Percentiles rank a stretch among this genome's conserved stretches.
Evolutionary conservation across 495 filamentous ascomycete species (phyloP).

Genomic region (Aspergillus avenaceus): DNA sequence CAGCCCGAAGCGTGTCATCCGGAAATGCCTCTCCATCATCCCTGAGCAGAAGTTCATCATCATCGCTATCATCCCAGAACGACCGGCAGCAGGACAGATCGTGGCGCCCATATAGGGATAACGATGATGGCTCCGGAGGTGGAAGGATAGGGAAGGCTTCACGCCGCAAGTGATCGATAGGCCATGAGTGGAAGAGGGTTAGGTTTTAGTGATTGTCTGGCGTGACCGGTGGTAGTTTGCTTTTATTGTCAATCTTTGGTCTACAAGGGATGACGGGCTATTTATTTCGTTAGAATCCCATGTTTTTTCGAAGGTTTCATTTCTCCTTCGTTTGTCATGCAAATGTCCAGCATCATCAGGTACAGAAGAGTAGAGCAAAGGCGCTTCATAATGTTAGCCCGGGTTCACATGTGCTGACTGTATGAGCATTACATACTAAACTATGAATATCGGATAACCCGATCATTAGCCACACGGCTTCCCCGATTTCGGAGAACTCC

Average conservation of each 20-base stretch:
- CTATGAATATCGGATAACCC: constrained; percentile 7
- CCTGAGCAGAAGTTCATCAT: constrained; percentile 29
- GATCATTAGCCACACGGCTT: constrained; percentile 5
- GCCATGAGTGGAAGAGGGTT: neutral
- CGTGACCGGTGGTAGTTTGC: neutral
- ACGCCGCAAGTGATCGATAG: constrained; percentile 13
- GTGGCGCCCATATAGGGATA: constrained; percentile 15
- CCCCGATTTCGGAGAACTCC: constrained; percentile 7
- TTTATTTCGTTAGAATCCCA: too few relatives aligned
- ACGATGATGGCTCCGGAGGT: constrained; percentile 16
- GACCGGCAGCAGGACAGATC: constrained; percentile 9
- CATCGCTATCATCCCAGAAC: constrained; percentile 23
- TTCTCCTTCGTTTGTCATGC: too few relatives aligned
- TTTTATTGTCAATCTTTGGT: neutral
- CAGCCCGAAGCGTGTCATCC: constrained; percentile 17
- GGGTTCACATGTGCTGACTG: neutral
- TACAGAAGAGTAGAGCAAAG: too few relatives aligned
- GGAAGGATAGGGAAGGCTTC: constrained; percentile 23
- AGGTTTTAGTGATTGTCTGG: too few relatives aligned
- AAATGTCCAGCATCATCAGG: too few relatives aligned
- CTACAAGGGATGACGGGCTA: too few relatives aligned
- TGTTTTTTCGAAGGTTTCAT: too few relatives aligned
- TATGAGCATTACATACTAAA: neutral
- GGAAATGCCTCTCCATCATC: constrained; percentile 26
- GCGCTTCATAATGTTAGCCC: too few relatives aligned